These are phyloP conservation scores for Phytophthora europaea DNA, from an alignment of 352 stramenopile genomes.

Conservation along the genomic window DNA sequence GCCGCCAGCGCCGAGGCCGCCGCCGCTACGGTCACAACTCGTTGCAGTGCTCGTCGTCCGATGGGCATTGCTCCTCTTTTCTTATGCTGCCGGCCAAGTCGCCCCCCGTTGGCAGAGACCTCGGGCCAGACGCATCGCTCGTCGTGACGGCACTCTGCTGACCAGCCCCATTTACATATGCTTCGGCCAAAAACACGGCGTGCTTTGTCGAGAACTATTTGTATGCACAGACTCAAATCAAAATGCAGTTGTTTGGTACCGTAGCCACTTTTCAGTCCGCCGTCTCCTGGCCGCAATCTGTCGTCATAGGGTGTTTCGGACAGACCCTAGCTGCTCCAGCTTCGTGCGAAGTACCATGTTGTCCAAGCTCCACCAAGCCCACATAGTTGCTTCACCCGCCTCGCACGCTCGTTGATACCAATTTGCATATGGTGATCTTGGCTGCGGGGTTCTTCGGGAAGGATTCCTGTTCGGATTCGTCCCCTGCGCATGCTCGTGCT, in stretches of 20 bases:
- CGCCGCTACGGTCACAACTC: not conserved
- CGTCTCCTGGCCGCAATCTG: not conserved
- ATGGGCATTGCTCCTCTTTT: conserved; percentile 35
- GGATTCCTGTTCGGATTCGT: not conserved
- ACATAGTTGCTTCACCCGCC: not conserved
- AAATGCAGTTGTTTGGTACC: not conserved
- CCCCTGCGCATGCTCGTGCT: not conserved
- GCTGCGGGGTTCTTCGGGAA: not conserved
- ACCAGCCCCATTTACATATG: conserved; percentile 25
- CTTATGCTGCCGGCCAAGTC: conserved; percentile 24
- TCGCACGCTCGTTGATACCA: not conserved
- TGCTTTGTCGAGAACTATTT: not conserved
- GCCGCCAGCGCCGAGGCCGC: conserved; percentile 2
- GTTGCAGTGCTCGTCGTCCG: conserved; percentile 13
- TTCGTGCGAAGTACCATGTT: not conserved
- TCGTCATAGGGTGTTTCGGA: not conserved
- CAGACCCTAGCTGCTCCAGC: not conserved
- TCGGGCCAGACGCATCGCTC: conserved; percentile 34
- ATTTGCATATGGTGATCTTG: not conserved
- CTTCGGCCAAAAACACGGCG: conserved; percentile 3
- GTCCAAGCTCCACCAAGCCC: not conserved
- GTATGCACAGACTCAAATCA: not conserved
- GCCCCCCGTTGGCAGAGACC: conserved; percentile 26
- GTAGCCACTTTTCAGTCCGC: not conserved
- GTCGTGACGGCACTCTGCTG: conserved; percentile 31